Percentiles rank a stretch among this genome's conserved stretches.
phyloP scores from a whole-genome alignment of 2,329 filamentous ascomycete species.

The Lachnellula hyalina region DNA sequence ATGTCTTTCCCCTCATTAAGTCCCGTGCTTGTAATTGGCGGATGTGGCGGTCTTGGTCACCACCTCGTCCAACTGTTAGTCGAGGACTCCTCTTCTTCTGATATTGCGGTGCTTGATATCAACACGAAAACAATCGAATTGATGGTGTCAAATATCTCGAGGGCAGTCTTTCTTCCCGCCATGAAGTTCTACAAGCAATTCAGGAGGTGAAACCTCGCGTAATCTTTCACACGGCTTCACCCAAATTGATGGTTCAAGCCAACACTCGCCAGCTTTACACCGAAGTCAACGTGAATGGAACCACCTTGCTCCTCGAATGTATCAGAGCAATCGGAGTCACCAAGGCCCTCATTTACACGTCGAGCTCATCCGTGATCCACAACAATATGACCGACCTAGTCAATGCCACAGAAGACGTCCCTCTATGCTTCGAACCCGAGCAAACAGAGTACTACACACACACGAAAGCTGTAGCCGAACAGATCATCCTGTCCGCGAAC shows the following conservation, averaged over 20 bases:
- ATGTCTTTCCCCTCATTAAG: no score
- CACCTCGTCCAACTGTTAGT: background rate
- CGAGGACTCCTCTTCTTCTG: background rate
- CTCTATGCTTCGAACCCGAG: conserved; percentile 13
- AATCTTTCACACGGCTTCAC: background rate
- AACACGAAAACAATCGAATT: background rate
- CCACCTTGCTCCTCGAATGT: background rate
- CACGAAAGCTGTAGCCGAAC: background rate
- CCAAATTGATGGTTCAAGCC: background rate
- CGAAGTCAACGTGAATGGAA: background rate
- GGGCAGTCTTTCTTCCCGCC: background rate
- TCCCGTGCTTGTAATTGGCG: background rate
- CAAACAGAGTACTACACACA: background rate
- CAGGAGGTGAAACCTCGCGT: background rate
- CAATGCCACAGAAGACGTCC: background rate
- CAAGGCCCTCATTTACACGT: background rate
- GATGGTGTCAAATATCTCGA: background rate
- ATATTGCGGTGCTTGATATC: background rate
- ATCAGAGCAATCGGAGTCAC: background rate
- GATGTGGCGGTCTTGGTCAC: background rate
- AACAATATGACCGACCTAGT: background rate
- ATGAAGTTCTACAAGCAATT: background rate
- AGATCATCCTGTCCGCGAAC: background rate
- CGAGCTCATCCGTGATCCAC: conserved; percentile 1
- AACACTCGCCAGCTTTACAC: background rate